Base-by-base conservation (phyloP, 805 yeast species). In the Huiozyma naganishii region DNA sequence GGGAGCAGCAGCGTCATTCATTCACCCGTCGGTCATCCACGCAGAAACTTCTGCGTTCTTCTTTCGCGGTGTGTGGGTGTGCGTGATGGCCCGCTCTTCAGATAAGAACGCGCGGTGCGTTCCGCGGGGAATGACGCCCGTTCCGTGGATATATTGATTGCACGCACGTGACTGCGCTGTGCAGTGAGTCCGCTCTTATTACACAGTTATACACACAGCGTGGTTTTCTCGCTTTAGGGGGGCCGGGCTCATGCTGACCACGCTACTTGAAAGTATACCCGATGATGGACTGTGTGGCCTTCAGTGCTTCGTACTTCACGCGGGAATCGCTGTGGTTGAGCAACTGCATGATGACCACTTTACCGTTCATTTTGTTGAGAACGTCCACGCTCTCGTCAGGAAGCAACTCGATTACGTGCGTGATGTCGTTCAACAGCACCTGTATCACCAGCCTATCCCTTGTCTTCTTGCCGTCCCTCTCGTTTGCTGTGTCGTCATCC, bases 251-350 rank as follows among this genome's bases (percentile, higher is more conserved):
- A 17, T 17, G 23, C 23, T 4, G 4, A 2, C 23, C 23, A 17
- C 23, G 23, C 39, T 38, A 48, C 38, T 48, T 48, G 52, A 82
- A 75, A n/a, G 82, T 73, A 57, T 86, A 87, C 4, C 95, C 87
- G 43, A 92, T 94, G 55, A 92, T 77, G 45, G 81, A 76, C 69
- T 92, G 98, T n/a, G 96, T 86, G 4, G 97, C 88, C 63, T 85
- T 86, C 58, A 92, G 74, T 1, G 97, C 97, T 69, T 90, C 96
- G 61, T 83, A 92, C 61, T 90, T 85, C 52, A 92, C 89, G 59
- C 86, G 92, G 23, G 89, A 74, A 61, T 88, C 89, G 36, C 80
- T 76, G 45, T 80, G 77, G 56, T 76, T 79, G 78, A 92, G 79
- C 50, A 88, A 71, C 48, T 76, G 75, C 97, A 92, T 90, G 45